A percentile compares a stretch with the other conserved stretches of the same genome.
phyloP scores from a whole-genome alignment of 2,329 filamentous ascomycete species.

The Aspergillus neotritici region DNA sequence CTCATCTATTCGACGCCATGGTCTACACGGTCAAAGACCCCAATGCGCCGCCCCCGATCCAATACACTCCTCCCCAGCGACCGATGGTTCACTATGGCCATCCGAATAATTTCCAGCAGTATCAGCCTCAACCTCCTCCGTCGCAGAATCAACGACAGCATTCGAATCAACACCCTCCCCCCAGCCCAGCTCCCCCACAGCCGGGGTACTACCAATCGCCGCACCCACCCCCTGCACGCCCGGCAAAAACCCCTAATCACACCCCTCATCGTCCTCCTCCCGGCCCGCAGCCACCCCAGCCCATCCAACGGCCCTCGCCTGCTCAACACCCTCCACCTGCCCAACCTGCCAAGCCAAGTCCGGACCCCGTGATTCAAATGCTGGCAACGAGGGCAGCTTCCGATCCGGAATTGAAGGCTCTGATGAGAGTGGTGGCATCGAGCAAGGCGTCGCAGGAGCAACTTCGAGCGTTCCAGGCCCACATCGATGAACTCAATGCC shows the following conservation, averaged over 20 bases:
- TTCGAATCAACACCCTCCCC: conserved; percentile 20
- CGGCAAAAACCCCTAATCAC: conserved; percentile 5
- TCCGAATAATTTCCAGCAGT: conserved; percentile 38
- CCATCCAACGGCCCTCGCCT: conserved; percentile 25
- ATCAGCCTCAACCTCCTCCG: conserved; percentile 34
- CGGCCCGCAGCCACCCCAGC: conserved; percentile 19
- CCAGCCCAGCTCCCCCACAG: conserved; percentile 22
- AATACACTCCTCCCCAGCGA: conserved; percentile 36
- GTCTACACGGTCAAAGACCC: conserved; percentile 52
- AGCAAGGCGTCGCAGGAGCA: conserved; percentile 46
- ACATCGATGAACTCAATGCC: conserved; percentile 48
- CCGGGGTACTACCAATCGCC: conserved; percentile 20
- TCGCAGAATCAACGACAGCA: conserved; percentile 24
- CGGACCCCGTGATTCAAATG: conserved; percentile 50
- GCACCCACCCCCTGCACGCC: conserved; percentile 19
- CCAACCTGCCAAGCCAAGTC: conserved; percentile 40
- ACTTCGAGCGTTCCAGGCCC: conserved; percentile 45
- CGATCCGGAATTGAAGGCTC: conserved; percentile 44
- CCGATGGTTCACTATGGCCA: conserved; percentile 41
- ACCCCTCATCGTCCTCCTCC: conserved; percentile 15
- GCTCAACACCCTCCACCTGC: conserved; percentile 24
- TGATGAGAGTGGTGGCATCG: conserved; percentile 48
- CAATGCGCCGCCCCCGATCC: conserved; percentile 33
- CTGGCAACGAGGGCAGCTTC: conserved; percentile 47
- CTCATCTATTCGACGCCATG: conserved; percentile 57